Evolutionary conservation across 2,329 filamentous ascomycete genomes (phyloP), one percentile per base, ranked within the genome.

Genomic region (Lecanicillium sp.): DNA sequence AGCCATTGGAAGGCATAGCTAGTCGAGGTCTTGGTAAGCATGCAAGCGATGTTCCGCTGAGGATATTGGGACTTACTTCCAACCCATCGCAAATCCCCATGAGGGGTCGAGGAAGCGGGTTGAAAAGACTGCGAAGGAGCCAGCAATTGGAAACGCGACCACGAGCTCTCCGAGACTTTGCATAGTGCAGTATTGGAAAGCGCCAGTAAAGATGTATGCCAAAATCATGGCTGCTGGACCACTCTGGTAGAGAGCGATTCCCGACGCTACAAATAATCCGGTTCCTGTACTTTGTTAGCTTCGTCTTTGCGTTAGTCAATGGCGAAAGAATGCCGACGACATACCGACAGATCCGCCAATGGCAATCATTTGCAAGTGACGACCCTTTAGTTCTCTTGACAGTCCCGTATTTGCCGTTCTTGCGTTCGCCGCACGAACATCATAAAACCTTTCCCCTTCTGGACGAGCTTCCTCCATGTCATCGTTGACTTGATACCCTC

Each of bases 311-410:
- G n/a, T n/a, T n/a, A n/a, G n/a, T n/a, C n/a, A n/a, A n/a, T n/a
- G n/a, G n/a, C n/a, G n/a, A n/a, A n/a, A n/a, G n/a, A n/a, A n/a
- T n/a, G n/a, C n/a, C n/a, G n/a, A 28, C 29, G 15, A 46, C 51
- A 9, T 62, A 74, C 81, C 82, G 51, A 92, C 90, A 8, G 81
- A 87, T 29, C 86, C 86, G 49, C 86, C 86, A 49, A 94, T 89
- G 10, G 87, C 87, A 66, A 94, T 94, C 87, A 94, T 94, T 65
- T 92, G 86, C 55, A 94, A 56, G 66, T 94, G 87, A 41, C 85
- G 71, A 15, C 77, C 76, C 61, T 88, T 87, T 45, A 89, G 61
- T 55, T 75, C 77, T 51, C 85, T 71, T 36, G 81, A 75, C 25
- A 94, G 69, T 15, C 79, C 75, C 36, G 83, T 79, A 46, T 77